Conservation (phyloP, 345 rosid genomes). For the Dovyalis caffra region DNA sequence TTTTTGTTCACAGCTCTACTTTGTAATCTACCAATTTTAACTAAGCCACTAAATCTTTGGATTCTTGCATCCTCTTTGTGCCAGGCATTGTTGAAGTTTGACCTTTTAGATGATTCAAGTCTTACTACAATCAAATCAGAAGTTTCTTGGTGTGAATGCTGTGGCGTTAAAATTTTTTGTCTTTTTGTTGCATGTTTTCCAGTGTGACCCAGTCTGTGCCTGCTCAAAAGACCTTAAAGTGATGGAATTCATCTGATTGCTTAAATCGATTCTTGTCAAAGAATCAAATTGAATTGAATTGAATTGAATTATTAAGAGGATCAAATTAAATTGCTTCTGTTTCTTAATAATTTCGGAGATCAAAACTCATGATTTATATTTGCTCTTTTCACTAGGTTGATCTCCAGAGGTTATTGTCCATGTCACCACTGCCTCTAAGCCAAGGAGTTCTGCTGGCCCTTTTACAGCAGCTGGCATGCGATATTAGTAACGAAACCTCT, state of each 20-base stretch:
- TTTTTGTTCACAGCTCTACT: background rate
- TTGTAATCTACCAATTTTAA: background rate
- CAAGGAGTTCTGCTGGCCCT: slow-evolving; percentile 34
- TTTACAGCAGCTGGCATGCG: slow-evolving; percentile 31
- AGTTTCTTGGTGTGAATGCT: background rate
- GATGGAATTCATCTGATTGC: background rate
- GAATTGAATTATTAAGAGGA: background rate
- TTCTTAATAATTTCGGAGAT: background rate
- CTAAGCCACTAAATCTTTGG: background rate
- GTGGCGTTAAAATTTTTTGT: background rate
- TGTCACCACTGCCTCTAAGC: slow-evolving; percentile 23
- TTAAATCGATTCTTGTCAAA: background rate
- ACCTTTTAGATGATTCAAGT: background rate
- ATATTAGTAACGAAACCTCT: slow-evolving; percentile 11
- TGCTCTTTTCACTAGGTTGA: slow-evolving; percentile 22
- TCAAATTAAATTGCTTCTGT: background rate
- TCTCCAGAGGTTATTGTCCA: slow-evolving; percentile 18
- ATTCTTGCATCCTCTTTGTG: too few species aligned
- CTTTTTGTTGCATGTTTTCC: background rate
- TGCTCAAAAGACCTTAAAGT: background rate
- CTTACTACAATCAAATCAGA: background rate
- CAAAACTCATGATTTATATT: background rate
- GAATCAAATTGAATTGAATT: slow-evolving; percentile 1
- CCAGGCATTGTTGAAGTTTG: background rate
- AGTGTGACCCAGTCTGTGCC: background rate